Conservation (phyloP, 2,329 filamentous ascomycete genomes). For the Colletotrichum eleusines region DNA sequence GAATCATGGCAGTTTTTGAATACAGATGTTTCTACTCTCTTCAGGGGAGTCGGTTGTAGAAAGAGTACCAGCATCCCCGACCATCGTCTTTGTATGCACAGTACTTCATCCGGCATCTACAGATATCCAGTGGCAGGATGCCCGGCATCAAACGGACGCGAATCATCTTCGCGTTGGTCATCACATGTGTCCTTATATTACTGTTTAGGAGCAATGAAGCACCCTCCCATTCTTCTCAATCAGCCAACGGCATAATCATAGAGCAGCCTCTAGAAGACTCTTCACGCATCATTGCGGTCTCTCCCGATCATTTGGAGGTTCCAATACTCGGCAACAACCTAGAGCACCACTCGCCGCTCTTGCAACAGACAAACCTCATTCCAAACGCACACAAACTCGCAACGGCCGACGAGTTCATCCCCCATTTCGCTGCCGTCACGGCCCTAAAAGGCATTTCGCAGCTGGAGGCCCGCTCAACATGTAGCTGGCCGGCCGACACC, state of each 20-base stretch:
- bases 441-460: conserved; percentile 21
- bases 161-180: conserved; percentile 13
- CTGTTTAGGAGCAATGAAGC: conserved; percentile 11
- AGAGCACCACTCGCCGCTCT: not conserved
- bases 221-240: not conserved
- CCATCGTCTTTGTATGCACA: too few species aligned
- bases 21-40: not conserved
- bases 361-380: not conserved
- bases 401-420: conserved; percentile 25
- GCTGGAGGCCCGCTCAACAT: conserved; percentile 17
- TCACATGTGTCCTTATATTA: conserved; percentile 8
- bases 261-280: not conserved
- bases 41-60: not conserved
- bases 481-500: conserved; percentile 24
- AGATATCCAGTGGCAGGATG: not conserved
- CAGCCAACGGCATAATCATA: not conserved
- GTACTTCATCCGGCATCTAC: not conserved
- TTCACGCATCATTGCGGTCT: not conserved
- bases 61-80: not conserved
- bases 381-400: conserved; percentile 21
- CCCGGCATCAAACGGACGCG: conserved; percentile 26
- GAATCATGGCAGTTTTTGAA: not conserved
- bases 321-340: conserved; percentile 2
- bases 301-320: conserved; percentile 7
- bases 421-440: conserved; percentile 25